phyloP scores from a whole-genome alignment of 768 basidiomycete species.

The Naganishia onofrii region DNA sequence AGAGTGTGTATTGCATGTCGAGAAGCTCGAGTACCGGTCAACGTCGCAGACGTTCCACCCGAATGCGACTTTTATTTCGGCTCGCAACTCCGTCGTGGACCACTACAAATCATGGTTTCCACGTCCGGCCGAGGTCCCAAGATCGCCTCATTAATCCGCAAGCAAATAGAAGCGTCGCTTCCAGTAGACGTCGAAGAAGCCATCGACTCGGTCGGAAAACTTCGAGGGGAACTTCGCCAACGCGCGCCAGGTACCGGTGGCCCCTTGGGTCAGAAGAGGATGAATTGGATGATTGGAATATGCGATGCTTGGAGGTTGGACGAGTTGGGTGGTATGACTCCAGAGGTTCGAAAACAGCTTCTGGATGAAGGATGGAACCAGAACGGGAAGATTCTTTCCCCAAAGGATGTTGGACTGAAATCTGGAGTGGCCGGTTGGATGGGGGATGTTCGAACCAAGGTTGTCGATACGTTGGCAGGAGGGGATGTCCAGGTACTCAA shows the following conservation, averaged over 20 bases:
- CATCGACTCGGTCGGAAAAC: conserved; percentile 71
- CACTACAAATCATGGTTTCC: conserved; percentile 91
- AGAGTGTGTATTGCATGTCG: conserved; percentile 71
- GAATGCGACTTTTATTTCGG: conserved; percentile 99
- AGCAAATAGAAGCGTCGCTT: conserved; percentile 65
- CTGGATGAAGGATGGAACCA: conserved; percentile 86
- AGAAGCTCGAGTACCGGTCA: conserved; percentile 72
- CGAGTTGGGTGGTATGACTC: conserved; percentile 70
- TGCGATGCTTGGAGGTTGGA: conserved; percentile 84
- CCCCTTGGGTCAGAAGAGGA: conserved; percentile 68
- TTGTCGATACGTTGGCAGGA: conserved; percentile 4
- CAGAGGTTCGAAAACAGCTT: conserved; percentile 63
- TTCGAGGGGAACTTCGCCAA: conserved; percentile 70
- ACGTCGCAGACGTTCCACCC: conserved; percentile 93
- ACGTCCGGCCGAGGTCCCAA: conserved; percentile 91
- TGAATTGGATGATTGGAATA: conserved; percentile 86
- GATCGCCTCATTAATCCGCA: conserved; percentile 77
- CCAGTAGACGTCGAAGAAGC: conserved; percentile 72
- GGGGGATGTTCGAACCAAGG: conserved; percentile 5
- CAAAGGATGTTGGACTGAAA: conserved; percentile 35
- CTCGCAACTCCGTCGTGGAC: conserved; percentile 81
- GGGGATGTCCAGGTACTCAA: not conserved
- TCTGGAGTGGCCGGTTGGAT: conserved; percentile 12
- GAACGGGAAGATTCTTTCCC: conserved; percentile 48
- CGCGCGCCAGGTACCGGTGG: conserved; percentile 82